Percentiles rank a stretch among this genome's conserved stretches.
phyloP scores from a whole-genome alignment of 139 green algal genomes.

The Monoraphidium neglectum region DNA sequence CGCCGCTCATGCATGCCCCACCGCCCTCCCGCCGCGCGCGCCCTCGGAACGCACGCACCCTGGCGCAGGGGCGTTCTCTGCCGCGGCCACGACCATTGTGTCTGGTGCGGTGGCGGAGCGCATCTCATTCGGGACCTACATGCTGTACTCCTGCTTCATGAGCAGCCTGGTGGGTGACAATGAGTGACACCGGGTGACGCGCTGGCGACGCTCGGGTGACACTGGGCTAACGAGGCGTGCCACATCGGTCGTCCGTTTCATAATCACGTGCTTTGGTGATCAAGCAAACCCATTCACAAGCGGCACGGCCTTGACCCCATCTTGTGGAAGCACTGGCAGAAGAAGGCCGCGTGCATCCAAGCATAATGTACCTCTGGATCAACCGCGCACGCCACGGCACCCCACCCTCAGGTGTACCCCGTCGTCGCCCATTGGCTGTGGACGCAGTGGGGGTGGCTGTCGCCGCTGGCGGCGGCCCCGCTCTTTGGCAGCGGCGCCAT shows the following conservation, averaged over 20 bases:
- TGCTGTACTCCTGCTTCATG: conserved; percentile 70
- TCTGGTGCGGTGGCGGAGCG: conserved; percentile 57
- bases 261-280: neutral
- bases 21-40: no score
- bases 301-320: no score
- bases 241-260: neutral
- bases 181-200: conserved; percentile 51
- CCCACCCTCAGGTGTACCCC: conserved; percentile 24
- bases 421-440: conserved; percentile 49
- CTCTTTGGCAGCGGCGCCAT: conserved; percentile 47
- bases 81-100: conserved; percentile 57
- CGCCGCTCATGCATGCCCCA: no score
- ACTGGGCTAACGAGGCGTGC: neutral
- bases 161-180: conserved; percentile 75
- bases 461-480: neutral
- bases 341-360: no score
- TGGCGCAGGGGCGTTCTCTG: conserved; percentile 60
- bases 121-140: conserved; percentile 57
- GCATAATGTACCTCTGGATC: no score
- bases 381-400: no score
- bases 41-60: no score
- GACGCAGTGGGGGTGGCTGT: conserved; percentile 51
- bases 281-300: no score
- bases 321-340: no score
- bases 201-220: neutral